Conservation (phyloP, 1,284 basidiomycete genomes). For the Xerocomus amazonicus region DNA sequence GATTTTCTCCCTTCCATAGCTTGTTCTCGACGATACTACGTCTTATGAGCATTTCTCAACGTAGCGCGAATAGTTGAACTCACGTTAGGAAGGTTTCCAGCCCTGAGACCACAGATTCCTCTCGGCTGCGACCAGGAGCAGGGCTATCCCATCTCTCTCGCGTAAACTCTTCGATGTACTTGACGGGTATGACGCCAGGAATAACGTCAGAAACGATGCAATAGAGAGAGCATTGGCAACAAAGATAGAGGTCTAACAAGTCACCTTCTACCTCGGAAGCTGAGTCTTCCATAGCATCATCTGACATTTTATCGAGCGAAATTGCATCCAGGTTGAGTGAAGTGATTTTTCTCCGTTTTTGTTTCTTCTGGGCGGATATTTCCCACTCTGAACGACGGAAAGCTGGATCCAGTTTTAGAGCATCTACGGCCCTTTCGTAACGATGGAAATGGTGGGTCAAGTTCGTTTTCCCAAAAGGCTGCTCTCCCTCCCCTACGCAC, state of each 20-base stretch:
- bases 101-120: constrained; percentile 50
- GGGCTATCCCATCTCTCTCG: constrained; percentile 42
- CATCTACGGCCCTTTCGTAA: constrained; percentile 65
- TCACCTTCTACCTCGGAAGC: constrained; percentile 47
- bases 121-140: constrained; percentile 38
- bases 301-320: constrained; percentile 32
- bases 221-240: constrained; percentile 76
- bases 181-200: constrained; percentile 63
- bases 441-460: constrained; percentile 76
- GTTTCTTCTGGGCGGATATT: constrained; percentile 43
- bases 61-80: constrained; percentile 5
- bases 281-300: constrained; percentile 33
- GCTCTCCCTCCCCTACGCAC: constrained; percentile 49
- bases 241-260: constrained; percentile 71
- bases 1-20: constrained; percentile 65
- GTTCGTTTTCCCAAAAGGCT: constrained; percentile 48
- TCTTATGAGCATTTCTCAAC: constrained; percentile 10
- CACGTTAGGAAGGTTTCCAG: constrained; percentile 69
- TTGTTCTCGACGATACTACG: constrained; percentile 67
- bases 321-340: constrained; percentile 29
- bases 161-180: constrained; percentile 44
- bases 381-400: constrained; percentile 60
- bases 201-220: constrained; percentile 65
- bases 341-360: constrained; percentile 44
- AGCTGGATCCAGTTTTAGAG: constrained; percentile 59